Percentiles rank a stretch among this genome's conserved stretches.
phyloP scores from a whole-genome alignment of 202 grass and related monocot species.

The Musa balbisiana region DNA sequence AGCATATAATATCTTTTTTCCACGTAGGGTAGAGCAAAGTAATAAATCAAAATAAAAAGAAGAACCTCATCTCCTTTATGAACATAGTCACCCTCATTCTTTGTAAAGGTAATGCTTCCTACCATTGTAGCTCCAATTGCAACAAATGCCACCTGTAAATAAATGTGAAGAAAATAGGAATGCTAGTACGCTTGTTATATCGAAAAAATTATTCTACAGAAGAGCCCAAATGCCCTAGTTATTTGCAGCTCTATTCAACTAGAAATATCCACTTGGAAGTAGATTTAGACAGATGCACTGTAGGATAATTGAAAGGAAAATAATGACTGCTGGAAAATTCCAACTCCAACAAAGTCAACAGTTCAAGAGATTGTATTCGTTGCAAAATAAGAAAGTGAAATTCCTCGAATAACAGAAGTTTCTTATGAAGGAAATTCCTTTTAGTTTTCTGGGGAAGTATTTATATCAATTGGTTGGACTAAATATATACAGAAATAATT shows the following conservation, averaged over 20 bases:
- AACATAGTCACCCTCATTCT: constrained; percentile 56
- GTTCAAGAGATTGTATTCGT: no score
- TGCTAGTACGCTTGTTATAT: neutral
- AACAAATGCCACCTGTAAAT: constrained; percentile 75
- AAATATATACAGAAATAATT: neutral
- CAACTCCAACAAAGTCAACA: neutral
- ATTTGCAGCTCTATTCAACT: neutral
- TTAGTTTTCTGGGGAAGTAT: no score
- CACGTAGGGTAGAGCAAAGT: neutral
- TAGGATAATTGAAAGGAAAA: neutral
- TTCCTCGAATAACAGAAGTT: no score
- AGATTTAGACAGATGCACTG: neutral
- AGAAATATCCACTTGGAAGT: neutral
- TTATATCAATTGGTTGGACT: no score
- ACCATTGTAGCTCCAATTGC: constrained; percentile 99
- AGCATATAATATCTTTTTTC: neutral
- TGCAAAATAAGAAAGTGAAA: no score
- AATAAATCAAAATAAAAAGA: constrained; percentile 10
- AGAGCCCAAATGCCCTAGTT: neutral
- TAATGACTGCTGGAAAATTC: neutral
- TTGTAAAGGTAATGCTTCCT: constrained; percentile 78
- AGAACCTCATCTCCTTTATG: constrained; percentile 93
- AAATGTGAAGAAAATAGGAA: neutral
- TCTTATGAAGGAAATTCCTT: no score
- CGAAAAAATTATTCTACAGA: neutral